A percentile compares a stretch with the other conserved stretches of the same genome.
Conservation (phyloP, 208 protist genomes). For the Acanthamoeba triangularis region DNA sequence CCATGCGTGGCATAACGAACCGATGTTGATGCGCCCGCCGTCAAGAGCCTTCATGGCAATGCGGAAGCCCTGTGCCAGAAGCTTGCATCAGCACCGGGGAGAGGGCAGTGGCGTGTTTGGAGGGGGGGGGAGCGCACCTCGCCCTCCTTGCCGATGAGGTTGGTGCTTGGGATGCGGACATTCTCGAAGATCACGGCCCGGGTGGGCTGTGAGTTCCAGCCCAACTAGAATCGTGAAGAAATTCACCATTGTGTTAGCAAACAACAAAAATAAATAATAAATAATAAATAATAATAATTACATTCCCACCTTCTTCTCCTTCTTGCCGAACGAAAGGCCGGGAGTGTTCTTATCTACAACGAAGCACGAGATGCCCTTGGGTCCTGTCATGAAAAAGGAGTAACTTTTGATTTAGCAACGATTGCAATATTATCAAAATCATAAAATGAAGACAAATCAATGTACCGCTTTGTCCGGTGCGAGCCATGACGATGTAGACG, state of each 20-base stretch:
- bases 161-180: constrained; percentile 84
- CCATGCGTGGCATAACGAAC: not conserved
- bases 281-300: too few species aligned
- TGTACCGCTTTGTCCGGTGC: constrained; percentile 83
- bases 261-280: too few species aligned
- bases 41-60: constrained; percentile 94
- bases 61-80: constrained; percentile 88
- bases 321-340: constrained; percentile 91
- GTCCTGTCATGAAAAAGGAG: constrained; percentile 37
- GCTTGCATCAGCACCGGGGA: not conserved
- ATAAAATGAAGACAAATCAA: not conserved
- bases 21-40: constrained; percentile 94
- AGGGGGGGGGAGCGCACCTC: not conserved
- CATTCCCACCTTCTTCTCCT: constrained; percentile 91
- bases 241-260: too few species aligned
- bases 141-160: constrained; percentile 90
- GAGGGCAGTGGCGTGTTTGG: not conserved
- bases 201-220: constrained; percentile 92
- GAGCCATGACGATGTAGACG: constrained; percentile 91
- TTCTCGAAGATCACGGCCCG: constrained; percentile 89
- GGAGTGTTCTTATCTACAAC: constrained; percentile 89
- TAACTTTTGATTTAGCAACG: too few species aligned
- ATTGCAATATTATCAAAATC: not conserved
- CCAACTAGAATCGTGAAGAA: too few species aligned
- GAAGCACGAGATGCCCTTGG: constrained; percentile 91